These are phyloP conservation scores for Cutaneotrichosporon sp. DNA, from an alignment of 1,284 basidiomycete species.

Conservation along the genomic window DNA sequence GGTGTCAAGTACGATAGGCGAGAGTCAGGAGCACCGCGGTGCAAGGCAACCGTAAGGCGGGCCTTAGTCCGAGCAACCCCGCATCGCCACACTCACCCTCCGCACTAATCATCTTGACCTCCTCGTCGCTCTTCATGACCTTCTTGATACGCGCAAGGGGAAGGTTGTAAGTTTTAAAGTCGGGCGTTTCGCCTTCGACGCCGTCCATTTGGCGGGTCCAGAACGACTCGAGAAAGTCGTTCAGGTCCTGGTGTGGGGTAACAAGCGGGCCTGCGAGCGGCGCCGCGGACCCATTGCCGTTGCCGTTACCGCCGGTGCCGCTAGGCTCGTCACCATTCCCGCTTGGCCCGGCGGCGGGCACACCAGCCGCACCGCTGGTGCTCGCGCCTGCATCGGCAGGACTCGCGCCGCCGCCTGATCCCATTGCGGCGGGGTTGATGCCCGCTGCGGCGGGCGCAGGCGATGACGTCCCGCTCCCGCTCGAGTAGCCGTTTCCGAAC, in stretches of 20 bases:
- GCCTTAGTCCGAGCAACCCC: no score
- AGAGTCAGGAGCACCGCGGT: no score
- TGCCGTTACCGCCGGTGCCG: no score
- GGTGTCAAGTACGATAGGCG: background rate
- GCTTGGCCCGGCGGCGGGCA: background rate
- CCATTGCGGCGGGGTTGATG: background rate
- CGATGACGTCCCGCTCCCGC: constrained; percentile 54
- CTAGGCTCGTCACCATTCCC: no score
- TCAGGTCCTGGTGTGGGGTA: constrained; percentile 41
- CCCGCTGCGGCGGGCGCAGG: constrained; percentile 56
- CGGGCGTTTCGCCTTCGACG: constrained; percentile 42
- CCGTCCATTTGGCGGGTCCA: constrained; percentile 47
- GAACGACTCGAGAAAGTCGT: constrained; percentile 44
- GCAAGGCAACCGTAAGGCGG: no score
- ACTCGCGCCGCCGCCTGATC: background rate
- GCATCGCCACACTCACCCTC: constrained; percentile 65
- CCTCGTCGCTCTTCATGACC: constrained; percentile 96
- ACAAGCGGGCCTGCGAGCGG: constrained; percentile 28
- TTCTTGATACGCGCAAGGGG: constrained; percentile 85
- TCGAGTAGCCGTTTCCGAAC: constrained; percentile 15
- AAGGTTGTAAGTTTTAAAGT: constrained; percentile 42
- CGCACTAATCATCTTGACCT: constrained; percentile 96
- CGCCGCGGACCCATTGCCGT: background rate
- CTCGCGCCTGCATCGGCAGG: background rate
- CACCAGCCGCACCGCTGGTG: background rate